phyloP scores from a whole-genome alignment of 2,329 filamentous ascomycete species.

The Alternaria tenuissima region DNA sequence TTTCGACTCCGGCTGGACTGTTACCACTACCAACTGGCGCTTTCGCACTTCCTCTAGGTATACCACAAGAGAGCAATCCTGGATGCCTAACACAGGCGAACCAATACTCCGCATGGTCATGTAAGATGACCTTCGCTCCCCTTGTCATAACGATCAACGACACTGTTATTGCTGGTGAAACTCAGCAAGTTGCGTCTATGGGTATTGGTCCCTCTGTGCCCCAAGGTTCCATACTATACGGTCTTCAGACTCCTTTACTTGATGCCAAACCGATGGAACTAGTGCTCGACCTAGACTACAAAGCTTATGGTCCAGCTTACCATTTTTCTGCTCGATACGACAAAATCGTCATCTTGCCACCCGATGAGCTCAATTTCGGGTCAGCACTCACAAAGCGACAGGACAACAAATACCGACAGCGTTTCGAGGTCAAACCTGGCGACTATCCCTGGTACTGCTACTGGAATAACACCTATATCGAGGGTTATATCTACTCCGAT shows the following conservation, averaged over 20 bases:
- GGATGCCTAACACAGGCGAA: constrained; percentile 58
- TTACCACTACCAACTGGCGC: constrained; percentile 60
- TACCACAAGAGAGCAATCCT: constrained; percentile 57
- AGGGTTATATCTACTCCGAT: constrained; percentile 72
- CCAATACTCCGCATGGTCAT: constrained; percentile 62
- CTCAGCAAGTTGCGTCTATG: constrained; percentile 32
- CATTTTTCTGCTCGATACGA: constrained; percentile 70
- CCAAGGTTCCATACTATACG: constrained; percentile 62
- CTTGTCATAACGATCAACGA: constrained; percentile 42
- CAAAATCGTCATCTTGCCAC: constrained; percentile 67
- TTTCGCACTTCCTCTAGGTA: constrained; percentile 58
- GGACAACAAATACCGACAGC: constrained; percentile 44
- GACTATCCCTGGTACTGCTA: constrained; percentile 74
- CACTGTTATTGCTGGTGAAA: constrained; percentile 15
- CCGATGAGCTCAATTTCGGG: constrained; percentile 47
- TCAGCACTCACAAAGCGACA: constrained; percentile 31
- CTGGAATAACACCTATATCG: constrained; percentile 73
- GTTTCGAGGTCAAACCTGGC: constrained; percentile 59
- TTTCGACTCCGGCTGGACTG: constrained; percentile 57
- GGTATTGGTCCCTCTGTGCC: constrained; percentile 43
- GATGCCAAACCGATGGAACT: constrained; percentile 60
- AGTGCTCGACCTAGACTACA: constrained; percentile 65
- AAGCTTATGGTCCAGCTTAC: constrained; percentile 66
- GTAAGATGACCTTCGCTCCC: constrained; percentile 51
- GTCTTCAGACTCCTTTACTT: constrained; percentile 66